phyloP scores from a whole-genome alignment of 2,329 filamentous ascomycete species.

The Colletotrichum limetticola region DNA sequence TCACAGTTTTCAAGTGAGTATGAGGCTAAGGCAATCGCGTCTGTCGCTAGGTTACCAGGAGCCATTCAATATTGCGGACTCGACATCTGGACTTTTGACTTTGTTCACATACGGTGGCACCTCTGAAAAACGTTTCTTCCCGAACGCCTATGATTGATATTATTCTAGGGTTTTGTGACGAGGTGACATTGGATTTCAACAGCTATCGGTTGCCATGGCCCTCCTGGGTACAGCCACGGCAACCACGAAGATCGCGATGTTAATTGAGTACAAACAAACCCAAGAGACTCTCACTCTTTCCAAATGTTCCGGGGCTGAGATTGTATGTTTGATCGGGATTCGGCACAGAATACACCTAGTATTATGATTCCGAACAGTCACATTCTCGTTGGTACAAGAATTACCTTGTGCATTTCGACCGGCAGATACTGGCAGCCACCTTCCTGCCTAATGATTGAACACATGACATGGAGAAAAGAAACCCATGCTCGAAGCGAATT shows the following conservation, averaged over 20 bases:
- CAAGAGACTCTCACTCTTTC: background rate
- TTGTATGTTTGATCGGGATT: background rate
- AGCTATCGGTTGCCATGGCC: background rate
- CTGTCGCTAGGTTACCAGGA: no score
- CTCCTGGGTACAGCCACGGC: background rate
- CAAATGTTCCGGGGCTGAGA: background rate
- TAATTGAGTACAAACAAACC: background rate
- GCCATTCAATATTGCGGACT: background rate
- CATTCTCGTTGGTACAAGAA: background rate
- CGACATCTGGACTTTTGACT: background rate
- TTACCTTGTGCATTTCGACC: background rate
- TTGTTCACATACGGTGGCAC: no score
- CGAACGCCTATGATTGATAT: no score
- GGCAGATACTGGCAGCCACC: background rate
- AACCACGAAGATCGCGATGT: background rate
- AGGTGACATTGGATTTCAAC: no score
- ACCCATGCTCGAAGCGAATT: background rate
- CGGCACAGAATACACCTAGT: background rate
- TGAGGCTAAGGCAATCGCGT: no score
- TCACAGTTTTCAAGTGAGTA: background rate
- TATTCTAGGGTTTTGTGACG: no score
- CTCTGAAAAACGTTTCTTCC: no score
- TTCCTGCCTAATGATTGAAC: background rate
- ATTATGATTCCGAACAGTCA: background rate
- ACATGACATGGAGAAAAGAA: background rate